Percentiles rank a stretch among this genome's conserved stretches.
Evolutionary conservation across 169 alveolate genomes (phyloP).

Genomic region (Eimeria tenella): DNA sequence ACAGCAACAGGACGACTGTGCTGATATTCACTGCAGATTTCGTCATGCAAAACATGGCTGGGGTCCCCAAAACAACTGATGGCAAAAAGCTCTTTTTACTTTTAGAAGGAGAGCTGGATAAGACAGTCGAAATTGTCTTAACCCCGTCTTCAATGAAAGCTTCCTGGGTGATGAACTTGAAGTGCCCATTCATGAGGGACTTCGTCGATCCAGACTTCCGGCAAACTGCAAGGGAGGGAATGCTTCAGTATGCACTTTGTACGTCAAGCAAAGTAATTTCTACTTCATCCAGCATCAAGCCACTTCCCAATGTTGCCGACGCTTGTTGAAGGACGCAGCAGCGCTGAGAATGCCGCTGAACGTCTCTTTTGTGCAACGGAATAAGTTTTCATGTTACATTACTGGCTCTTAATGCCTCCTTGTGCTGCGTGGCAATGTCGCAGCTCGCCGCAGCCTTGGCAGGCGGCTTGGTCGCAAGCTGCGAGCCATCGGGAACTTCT

Average conservation of each 20-base stretch:
- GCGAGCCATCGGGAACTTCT: neutral
- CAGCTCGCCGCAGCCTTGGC: neutral
- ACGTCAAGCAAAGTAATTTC: neutral
- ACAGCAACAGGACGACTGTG: neutral
- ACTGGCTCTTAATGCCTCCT: neutral
- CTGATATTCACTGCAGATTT: neutral
- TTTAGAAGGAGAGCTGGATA: neutral
- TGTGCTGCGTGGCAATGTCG: neutral
- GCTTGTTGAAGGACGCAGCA: too few relatives aligned
- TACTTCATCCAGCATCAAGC: too few relatives aligned
- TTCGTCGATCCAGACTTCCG: neutral
- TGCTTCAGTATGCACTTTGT: constrained; percentile 28
- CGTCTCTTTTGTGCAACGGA: too few relatives aligned
- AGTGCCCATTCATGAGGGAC: constrained; percentile 50
- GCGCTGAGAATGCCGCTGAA: too few relatives aligned
- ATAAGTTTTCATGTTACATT: too few relatives aligned
- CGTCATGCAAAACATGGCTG: neutral
- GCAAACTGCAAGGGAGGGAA: neutral
- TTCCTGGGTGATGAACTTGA: constrained; percentile 18
- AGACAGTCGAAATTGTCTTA: constrained; percentile 10
- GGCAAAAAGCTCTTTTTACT: neutral
- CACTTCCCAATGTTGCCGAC: too few relatives aligned
- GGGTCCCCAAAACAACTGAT: constrained; percentile 3
- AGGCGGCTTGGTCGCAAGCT: constrained; percentile 6
- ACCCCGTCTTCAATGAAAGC: neutral